Percentiles rank a stretch among this genome's conserved stretches.
Evolutionary conservation across 2,329 filamentous ascomycete species (phyloP).

Genomic region (Calonectria pseudoreteaudii): DNA sequence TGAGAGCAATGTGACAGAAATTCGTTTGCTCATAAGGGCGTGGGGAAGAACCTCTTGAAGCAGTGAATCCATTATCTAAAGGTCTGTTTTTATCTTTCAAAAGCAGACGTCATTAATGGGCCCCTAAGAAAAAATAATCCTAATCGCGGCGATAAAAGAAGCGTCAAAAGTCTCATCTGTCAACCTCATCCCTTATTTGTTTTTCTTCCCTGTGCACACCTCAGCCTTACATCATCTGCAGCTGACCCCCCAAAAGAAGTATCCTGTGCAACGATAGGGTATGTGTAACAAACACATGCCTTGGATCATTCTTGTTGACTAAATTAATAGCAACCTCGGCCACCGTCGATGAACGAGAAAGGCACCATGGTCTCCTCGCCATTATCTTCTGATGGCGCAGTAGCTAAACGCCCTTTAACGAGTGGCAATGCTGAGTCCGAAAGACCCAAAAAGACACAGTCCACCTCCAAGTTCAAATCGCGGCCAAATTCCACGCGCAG

Average conservation of each 20-base stretch:
- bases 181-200: background rate
- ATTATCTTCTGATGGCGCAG: background rate
- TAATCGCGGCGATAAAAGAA: background rate
- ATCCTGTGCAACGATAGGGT: background rate
- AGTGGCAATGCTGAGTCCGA: background rate
- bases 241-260: background rate
- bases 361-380: background rate
- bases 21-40: background rate
- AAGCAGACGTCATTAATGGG: background rate
- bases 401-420: background rate
- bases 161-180: background rate
- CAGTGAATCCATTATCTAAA: background rate
- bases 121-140: background rate
- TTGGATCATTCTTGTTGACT: background rate
- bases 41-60: background rate
- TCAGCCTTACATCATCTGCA: background rate
- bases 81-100: too few species aligned
- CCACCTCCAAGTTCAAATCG: background rate
- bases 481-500: background rate
- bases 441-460: background rate
- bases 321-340: background rate
- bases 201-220: background rate
- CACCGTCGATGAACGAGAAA: background rate
- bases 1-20: too few species aligned
- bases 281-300: background rate